Evolutionary conservation across 2,329 filamentous ascomycete genomes (phyloP).

Genomic region (Alternaria atra): DNA sequence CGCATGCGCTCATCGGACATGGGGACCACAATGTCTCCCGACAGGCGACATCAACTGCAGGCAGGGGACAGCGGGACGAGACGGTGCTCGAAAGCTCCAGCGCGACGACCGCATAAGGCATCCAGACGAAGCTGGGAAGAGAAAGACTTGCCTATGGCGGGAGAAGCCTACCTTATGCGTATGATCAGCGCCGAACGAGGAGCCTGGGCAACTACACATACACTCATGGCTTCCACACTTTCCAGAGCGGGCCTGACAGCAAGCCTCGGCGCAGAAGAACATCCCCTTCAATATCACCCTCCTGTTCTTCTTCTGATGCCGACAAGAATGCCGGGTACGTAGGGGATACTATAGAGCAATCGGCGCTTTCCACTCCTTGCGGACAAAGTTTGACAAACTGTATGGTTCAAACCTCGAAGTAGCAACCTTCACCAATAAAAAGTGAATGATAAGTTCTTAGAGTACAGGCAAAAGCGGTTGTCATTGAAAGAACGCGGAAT

Average conservation of each 20-base stretch:
- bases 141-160: neutral
- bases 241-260: neutral
- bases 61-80: fast-evolving
- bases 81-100: neutral
- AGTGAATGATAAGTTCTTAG: no score
- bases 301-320: neutral
- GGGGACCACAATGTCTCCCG: neutral
- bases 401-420: neutral
- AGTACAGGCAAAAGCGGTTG: no score
- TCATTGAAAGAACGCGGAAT: no score
- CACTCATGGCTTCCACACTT: neutral
- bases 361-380: neutral
- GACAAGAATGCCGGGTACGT: neutral
- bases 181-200: neutral
- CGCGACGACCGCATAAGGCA: neutral
- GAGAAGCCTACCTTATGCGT: neutral
- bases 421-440: no score
- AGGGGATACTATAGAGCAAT: neutral
- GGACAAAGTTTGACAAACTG: neutral
- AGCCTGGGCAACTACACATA: neutral
- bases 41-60: neutral
- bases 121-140: neutral
- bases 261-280: neutral
- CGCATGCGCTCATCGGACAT: neutral
- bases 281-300: neutral